Evolutionary conservation across 495 filamentous ascomycete genomes (phyloP), one percentile per base, ranked within the genome.

Genomic region (Xylaria castorea): DNA sequence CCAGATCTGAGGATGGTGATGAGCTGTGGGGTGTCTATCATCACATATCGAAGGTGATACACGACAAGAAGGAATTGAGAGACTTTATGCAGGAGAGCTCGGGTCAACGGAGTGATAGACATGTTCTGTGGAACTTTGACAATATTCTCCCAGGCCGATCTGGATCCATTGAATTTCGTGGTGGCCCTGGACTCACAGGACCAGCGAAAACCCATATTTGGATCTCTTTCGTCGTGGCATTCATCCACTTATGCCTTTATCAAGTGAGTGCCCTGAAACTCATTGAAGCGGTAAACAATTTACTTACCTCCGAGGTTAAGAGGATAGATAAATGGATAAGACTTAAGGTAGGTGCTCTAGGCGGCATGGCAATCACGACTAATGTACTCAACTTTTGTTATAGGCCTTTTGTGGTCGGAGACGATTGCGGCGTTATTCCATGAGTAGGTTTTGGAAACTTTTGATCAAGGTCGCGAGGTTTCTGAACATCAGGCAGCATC

Each of bases 121-220:
- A 60, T 9, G 27, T 38, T 7, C 32, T 60, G 6, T 60, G 57
- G 57, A 60, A 60, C 38, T 60, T 60, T 9, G 57, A 60, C 16
- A 60, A 60, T 12, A 36, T 60, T 0, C 57, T 60, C 30, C 32
- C 57, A 34, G 57, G 32, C 32, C 12, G 22, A 32, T 60, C 57
- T n/a, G 57, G 57, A 36, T 34, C 57, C 6, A 30, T 60, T n/a
- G 57, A 60, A n/a, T 60, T 60, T n/a, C 57, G 57, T n/a, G 57
- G 57, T 20, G 30, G 57, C 14, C 57, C 36, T 38, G 30, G 16
- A 14, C 57, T 60, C 3, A 36, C 32, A 36, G 57, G 32, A 1
- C 14, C 30, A 3, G 2, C 9, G 57, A 30, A 60, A 36, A 60
- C 57, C 1, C 57, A 12, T 7, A 60, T 16, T 30, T 60, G 57